Evolutionary conservation across 176 grass and related monocot genomes (phyloP).

Genomic region (Zizania latifolia): DNA sequence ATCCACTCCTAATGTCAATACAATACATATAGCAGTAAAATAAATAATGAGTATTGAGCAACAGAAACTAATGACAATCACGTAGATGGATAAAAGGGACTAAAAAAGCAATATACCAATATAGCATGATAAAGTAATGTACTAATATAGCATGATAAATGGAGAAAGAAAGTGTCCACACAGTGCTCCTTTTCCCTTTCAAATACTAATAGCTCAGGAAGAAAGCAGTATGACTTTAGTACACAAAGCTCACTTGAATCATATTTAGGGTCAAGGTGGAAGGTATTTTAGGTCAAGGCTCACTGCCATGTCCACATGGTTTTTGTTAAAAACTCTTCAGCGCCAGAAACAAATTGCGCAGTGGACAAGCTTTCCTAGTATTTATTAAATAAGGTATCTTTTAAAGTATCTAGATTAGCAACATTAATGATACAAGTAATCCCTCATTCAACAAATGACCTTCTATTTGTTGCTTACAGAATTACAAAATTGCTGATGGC

Average conservation of each 20-base stretch:
- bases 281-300: neutral
- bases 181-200: neutral
- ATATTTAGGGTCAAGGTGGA: conserved; percentile 21
- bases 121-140: too few species aligned
- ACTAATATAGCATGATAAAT: neutral
- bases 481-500: neutral
- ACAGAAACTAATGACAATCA: neutral
- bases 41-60: neutral
- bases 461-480: neutral
- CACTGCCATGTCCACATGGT: neutral
- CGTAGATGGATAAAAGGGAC: neutral
- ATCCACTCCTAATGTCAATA: conserved; percentile 16
- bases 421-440: neutral
- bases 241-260: conserved; percentile 11
- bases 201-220: neutral
- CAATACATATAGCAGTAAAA: neutral
- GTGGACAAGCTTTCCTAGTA: neutral
- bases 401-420: conserved; percentile 4
- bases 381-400: neutral
- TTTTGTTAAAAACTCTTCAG: neutral
- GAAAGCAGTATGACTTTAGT: neutral
- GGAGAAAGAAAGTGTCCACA: conserved; percentile 1
- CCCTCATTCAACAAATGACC: neutral
- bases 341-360: neutral
- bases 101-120: too few species aligned